Percentiles rank a stretch among this genome's conserved stretches.
Conservation (phyloP, 2,329 filamentous ascomycete genomes). For the Exophiala sideris region DNA sequence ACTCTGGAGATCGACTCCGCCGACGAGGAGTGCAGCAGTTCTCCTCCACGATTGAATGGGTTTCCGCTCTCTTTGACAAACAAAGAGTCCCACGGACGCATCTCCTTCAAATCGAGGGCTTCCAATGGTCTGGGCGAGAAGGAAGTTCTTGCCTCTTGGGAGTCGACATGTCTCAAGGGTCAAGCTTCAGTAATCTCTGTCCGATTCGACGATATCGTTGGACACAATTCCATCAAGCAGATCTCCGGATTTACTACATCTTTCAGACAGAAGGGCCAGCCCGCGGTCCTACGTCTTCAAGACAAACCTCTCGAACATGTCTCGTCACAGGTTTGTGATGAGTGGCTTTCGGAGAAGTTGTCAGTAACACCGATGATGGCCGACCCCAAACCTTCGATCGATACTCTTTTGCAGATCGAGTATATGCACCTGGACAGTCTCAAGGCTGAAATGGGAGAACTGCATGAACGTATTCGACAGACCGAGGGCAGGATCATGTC, state of each 20-base stretch:
- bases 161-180: slow-evolving; percentile 31
- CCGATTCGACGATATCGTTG: slow-evolving; percentile 26
- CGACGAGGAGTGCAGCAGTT: slow-evolving; percentile 30
- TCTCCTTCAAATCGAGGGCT: slow-evolving; percentile 27
- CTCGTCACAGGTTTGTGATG: slow-evolving; percentile 25
- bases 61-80: slow-evolving; percentile 21
- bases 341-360: slow-evolving; percentile 23
- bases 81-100: slow-evolving; percentile 25
- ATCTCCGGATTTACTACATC: slow-evolving; percentile 35
- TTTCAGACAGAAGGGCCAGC: slow-evolving; percentile 30
- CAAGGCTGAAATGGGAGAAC: slow-evolving; percentile 26
- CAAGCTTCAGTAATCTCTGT: slow-evolving; percentile 32
- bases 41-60: slow-evolving; percentile 32
- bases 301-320: slow-evolving; percentile 28
- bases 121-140: slow-evolving; percentile 19
- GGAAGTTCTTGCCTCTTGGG: slow-evolving; percentile 28
- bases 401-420: slow-evolving; percentile 27
- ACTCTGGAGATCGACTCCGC: slow-evolving; percentile 29
- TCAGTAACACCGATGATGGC: slow-evolving; percentile 9
- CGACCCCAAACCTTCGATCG: not conserved
- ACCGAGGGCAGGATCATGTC: slow-evolving; percentile 31
- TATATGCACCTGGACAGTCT: slow-evolving; percentile 30
- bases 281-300: slow-evolving; percentile 31
- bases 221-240: slow-evolving; percentile 21
- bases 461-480: slow-evolving; percentile 29